Conservation (phyloP, 2,329 filamentous ascomycete genomes). For the Aureobasidium sp. region DNA sequence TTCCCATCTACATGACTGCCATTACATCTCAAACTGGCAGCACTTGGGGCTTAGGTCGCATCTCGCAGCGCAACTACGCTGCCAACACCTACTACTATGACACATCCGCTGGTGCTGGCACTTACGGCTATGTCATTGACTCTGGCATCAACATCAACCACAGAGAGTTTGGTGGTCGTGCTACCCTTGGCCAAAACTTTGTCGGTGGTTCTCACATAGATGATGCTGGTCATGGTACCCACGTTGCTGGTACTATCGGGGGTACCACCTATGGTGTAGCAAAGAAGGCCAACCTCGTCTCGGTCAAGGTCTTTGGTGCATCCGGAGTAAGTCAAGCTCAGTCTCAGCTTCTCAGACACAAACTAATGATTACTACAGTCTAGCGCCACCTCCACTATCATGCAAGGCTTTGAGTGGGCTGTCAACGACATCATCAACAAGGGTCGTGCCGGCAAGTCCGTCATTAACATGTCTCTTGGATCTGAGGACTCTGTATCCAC, state of each 20-base stretch:
- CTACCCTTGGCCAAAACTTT: slow-evolving; percentile 28
- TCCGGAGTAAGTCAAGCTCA: neutral
- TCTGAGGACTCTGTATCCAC: slow-evolving; percentile 33
- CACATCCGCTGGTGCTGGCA: slow-evolving; percentile 23
- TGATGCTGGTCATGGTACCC: slow-evolving; percentile 57
- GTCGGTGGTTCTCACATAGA: slow-evolving; percentile 28
- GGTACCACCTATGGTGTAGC: slow-evolving; percentile 57
- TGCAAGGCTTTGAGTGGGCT: slow-evolving; percentile 53
- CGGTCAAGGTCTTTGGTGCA: slow-evolving; percentile 49
- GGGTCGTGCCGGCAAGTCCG: slow-evolving; percentile 33
- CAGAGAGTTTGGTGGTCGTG: slow-evolving; percentile 32
- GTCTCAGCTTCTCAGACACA: too few species aligned
- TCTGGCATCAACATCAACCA: slow-evolving; percentile 24
- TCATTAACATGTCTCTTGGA: slow-evolving; percentile 52
- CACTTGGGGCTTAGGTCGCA: slow-evolving; percentile 21
- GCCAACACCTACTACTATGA: slow-evolving; percentile 18
- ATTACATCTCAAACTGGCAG: slow-evolving; percentile 18
- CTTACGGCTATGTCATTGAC: slow-evolving; percentile 38
- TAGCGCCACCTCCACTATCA: slow-evolving; percentile 47
- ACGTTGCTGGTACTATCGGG: slow-evolving; percentile 57
- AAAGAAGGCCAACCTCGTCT: slow-evolving; percentile 50
- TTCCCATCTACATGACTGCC: slow-evolving; percentile 15
- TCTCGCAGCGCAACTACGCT: slow-evolving; percentile 17
- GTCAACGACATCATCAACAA: slow-evolving; percentile 28
- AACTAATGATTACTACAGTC: neutral